phyloP scores from a whole-genome alignment of 768 basidiomycete species.

The Agaricus sinodeliciosus region DNA sequence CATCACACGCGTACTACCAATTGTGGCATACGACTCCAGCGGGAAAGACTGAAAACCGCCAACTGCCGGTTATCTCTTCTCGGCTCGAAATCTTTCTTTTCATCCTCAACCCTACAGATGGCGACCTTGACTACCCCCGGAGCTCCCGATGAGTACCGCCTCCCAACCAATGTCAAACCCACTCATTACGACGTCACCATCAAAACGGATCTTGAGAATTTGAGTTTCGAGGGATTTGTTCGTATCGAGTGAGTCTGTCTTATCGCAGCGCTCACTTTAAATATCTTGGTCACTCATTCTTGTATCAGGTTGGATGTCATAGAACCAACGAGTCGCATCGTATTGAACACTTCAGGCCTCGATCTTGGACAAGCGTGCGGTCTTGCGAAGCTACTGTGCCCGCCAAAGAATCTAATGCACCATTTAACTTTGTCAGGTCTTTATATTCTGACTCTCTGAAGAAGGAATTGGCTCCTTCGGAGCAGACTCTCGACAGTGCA shows the following conservation, averaged over 20 bases:
- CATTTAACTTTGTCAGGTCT: slow-evolving; percentile 20
- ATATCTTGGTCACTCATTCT: not conserved
- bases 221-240: slow-evolving; percentile 71
- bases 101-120: slow-evolving; percentile 17
- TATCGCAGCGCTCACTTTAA: not conserved
- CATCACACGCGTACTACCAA: slow-evolving; percentile 5
- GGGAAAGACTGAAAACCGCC: not conserved
- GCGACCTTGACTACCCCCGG: slow-evolving; percentile 17
- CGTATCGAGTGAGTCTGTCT: slow-evolving; percentile 50
- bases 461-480: slow-evolving; percentile 36
- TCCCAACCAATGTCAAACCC: slow-evolving; percentile 62
- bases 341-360: slow-evolving; percentile 60
- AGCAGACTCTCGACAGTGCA: slow-evolving; percentile 48
- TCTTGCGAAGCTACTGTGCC: not conserved
- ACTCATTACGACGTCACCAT: slow-evolving; percentile 75
- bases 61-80: slow-evolving; percentile 7
- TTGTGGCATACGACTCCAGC: not conserved
- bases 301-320: slow-evolving; percentile 52
- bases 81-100: not conserved
- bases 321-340: slow-evolving; percentile 51
- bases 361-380: slow-evolving; percentile 47
- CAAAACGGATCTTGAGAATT: slow-evolving; percentile 75
- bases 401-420: not conserved
- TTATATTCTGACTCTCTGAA: slow-evolving; percentile 51
- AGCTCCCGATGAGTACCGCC: slow-evolving; percentile 41